Percentiles rank a stretch among this genome's conserved stretches.
Conservation (phyloP, 345 rosid genomes). For the Rubroshorea leprosula region DNA sequence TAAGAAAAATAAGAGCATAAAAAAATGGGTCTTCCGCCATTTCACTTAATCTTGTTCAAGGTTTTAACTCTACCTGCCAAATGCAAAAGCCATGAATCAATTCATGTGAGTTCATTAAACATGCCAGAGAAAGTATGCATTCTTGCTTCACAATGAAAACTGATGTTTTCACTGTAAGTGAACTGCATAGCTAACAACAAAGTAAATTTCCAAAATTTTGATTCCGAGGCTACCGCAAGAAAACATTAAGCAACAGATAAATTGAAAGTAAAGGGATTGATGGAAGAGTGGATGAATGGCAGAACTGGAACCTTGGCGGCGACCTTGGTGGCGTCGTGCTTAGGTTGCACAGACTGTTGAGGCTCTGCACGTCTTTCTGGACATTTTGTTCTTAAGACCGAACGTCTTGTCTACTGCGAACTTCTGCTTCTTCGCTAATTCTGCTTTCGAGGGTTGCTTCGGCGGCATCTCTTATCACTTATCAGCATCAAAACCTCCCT, state of each 20-base stretch:
- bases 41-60: not conserved
- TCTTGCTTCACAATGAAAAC: not conserved
- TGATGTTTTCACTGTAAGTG: not conserved
- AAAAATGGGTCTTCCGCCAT: not conserved
- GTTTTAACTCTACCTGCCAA: not conserved
- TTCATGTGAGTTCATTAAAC: not conserved
- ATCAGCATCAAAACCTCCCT: constrained; percentile 28
- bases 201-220: not conserved
- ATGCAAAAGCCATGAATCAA: not conserved
- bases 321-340: constrained; percentile 34
- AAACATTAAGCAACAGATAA: not conserved
- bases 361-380: constrained; percentile 58
- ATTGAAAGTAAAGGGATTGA: not conserved
- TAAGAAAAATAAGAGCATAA: not conserved
- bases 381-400: constrained; percentile 74
- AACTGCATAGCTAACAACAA: not conserved
- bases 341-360: constrained; percentile 59
- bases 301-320: constrained; percentile 40
- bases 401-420: constrained; percentile 72
- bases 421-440: constrained; percentile 76
- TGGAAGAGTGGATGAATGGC: not conserved
- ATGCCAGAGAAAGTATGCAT: no score
- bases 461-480: constrained; percentile 54
- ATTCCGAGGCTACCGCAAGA: not conserved
- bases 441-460: constrained; percentile 57